Conservation (phyloP, 2,329 filamentous ascomycete genomes). For the Aureobasidium leucospermi region DNA sequence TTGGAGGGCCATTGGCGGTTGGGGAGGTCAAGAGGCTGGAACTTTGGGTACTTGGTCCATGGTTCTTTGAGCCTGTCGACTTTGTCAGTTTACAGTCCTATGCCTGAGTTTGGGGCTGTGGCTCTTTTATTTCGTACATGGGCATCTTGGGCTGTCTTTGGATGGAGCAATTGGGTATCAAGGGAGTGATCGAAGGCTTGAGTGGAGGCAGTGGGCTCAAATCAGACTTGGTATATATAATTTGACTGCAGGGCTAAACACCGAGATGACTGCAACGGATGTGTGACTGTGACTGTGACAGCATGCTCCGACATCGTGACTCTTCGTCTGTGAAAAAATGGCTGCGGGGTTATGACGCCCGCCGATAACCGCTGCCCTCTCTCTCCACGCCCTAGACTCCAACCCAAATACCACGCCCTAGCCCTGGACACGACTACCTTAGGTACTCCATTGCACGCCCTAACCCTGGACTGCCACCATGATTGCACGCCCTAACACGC, state of each 20-base stretch:
- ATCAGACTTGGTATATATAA: neutral
- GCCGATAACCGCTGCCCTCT: neutral
- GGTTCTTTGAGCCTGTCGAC: constrained; percentile 58
- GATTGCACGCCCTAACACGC: neutral
- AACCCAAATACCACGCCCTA: neutral
- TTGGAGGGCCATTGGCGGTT: constrained; percentile 79
- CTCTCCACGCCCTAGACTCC: neutral
- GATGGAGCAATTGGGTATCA: too few relatives aligned
- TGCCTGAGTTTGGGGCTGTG: neutral
- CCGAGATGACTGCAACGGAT: neutral
- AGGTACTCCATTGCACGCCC: constrained; percentile 1
- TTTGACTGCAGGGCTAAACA: neutral
- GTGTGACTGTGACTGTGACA: neutral
- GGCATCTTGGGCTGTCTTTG: constrained; percentile 13
- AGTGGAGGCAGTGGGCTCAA: neutral
- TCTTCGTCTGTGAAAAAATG: constrained; percentile 4
- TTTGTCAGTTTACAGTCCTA: neutral
- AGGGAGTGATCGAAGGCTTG: neutral
- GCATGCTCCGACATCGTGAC: constrained; percentile 9
- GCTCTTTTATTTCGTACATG: constrained; percentile 6
- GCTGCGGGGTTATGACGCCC: neutral
- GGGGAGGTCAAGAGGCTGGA: constrained; percentile 58
- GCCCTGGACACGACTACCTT: neutral
- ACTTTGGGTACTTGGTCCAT: constrained; percentile 68
- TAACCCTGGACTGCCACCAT: neutral